Conservation (phyloP, 1,284 basidiomycete species). For the Puccinia polysora region DNA sequence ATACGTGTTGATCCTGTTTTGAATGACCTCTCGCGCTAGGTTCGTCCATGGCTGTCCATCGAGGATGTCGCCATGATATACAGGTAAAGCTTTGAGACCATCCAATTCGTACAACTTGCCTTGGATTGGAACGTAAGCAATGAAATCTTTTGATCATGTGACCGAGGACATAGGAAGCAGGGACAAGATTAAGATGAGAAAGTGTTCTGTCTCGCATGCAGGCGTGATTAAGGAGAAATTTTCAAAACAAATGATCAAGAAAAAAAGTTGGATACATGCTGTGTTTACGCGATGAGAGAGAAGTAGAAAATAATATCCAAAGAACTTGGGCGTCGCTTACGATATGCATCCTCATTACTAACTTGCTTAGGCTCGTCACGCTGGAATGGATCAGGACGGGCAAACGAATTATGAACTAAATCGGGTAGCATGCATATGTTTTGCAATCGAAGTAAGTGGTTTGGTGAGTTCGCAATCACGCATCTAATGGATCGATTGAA, state of each 20-base stretch:
- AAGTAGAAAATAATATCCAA: no score
- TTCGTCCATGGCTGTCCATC: conserved; percentile 72
- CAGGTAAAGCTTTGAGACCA: conserved; percentile 70
- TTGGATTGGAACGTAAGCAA: conserved; percentile 73
- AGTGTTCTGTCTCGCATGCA: no score
- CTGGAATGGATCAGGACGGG: conserved; percentile 68
- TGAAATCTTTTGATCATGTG: conserved; percentile 28
- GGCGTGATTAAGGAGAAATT: no score
- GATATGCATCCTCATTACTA: conserved; percentile 79
- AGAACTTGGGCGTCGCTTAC: conserved; percentile 69
- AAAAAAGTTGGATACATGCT: no score
- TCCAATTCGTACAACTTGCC: conserved; percentile 85
- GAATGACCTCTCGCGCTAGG: conserved; percentile 76
- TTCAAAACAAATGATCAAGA: no score
- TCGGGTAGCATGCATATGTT: conserved; percentile 51
- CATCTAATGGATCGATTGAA: no score
- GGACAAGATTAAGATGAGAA: background rate
- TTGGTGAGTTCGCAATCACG: background rate
- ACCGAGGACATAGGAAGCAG: no score
- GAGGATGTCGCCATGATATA: conserved; percentile 64
- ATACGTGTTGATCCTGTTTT: conserved; percentile 78
- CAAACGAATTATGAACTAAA: conserved; percentile 78
- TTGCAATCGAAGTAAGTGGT: background rate
- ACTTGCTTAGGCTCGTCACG: conserved; percentile 58
- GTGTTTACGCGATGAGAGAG: no score